Evolutionary conservation across 1,284 basidiomycete genomes (phyloP).

Genomic region (Microbotryum silenes-acaulis): DNA sequence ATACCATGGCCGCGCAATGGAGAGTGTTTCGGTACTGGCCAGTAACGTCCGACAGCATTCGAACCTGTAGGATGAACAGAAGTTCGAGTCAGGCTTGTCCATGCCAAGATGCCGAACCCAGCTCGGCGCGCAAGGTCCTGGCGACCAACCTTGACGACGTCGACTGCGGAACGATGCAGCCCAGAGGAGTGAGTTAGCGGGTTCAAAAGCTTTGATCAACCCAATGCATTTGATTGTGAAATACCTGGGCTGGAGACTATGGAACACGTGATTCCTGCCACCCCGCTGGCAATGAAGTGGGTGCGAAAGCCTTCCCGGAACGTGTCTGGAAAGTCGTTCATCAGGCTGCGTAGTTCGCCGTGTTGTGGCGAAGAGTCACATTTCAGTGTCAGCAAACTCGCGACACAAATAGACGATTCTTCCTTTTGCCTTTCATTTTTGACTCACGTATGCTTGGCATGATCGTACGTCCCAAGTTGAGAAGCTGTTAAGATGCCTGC

Average conservation of each 20-base stretch:
- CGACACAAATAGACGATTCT: no score
- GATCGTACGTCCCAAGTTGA: slow-evolving; percentile 35
- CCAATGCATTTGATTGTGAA: neutral
- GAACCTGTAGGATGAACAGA: slow-evolving; percentile 3
- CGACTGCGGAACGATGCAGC: slow-evolving; percentile 15
- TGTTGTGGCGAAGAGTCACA: neutral
- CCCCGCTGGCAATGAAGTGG: slow-evolving; percentile 30
- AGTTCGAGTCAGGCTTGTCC: neutral
- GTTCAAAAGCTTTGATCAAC: neutral
- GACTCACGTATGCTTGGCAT: slow-evolving; percentile 29
- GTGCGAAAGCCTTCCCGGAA: slow-evolving; percentile 34
- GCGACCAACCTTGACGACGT: slow-evolving; percentile 33
- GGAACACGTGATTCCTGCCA: slow-evolving; percentile 35
- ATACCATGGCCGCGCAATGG: slow-evolving; percentile 27
- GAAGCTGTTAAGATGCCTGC: slow-evolving; percentile 35
- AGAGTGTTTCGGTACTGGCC: slow-evolving; percentile 26
- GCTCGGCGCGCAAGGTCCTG: neutral
- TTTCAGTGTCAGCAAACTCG: no score
- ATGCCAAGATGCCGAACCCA: neutral
- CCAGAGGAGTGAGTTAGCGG: neutral
- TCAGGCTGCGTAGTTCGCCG: slow-evolving; percentile 10
- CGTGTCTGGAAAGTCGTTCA: slow-evolving; percentile 25
- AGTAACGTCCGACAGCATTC: slow-evolving; percentile 34
- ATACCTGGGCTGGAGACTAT: slow-evolving; percentile 31
- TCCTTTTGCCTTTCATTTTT: no score